Percentiles rank a stretch among this genome's conserved stretches.
These are phyloP conservation scores for Debaryomyces robertsiae DNA, from an alignment of 1,139 yeast genomes.

Conservation along the genomic window DNA sequence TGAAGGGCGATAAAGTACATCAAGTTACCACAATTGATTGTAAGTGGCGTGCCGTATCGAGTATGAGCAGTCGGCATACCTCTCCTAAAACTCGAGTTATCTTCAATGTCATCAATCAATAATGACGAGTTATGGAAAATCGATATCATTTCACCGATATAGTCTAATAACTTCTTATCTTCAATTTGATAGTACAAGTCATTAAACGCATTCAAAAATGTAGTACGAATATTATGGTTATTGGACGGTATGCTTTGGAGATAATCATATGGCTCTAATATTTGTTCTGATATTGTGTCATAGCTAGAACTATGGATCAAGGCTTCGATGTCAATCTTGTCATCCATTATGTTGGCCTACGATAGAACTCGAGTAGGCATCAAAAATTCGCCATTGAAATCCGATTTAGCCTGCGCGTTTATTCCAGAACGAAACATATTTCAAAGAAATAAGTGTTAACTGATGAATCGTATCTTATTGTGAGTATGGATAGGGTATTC, in stretches of 20 bases:
- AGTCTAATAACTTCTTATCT: slow-evolving; percentile 18
- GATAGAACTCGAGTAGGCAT: not conserved
- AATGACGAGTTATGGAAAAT: slow-evolving; percentile 35
- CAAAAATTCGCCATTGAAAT: slow-evolving; percentile 3
- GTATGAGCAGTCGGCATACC: slow-evolving; percentile 80
- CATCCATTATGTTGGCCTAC: slow-evolving; percentile 1
- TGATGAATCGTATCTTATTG: slow-evolving; percentile 1
- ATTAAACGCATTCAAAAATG: slow-evolving; percentile 36
- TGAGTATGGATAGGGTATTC: slow-evolving; percentile 18
- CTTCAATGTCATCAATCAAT: slow-evolving; percentile 84
- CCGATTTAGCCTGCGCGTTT: too few relatives aligned
- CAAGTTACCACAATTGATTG: slow-evolving; percentile 80
- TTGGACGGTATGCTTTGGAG: slow-evolving; percentile 35
- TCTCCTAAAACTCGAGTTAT: slow-evolving; percentile 65
- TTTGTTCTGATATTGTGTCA: slow-evolving; percentile 10
- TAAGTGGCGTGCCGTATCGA: slow-evolving; percentile 72
- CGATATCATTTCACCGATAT: slow-evolving; percentile 29
- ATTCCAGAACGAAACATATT: slow-evolving; percentile 9
- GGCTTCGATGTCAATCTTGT: not conserved
- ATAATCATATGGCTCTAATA: slow-evolving; percentile 33
- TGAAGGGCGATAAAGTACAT: slow-evolving; percentile 75
- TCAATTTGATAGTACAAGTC: slow-evolving; percentile 31
- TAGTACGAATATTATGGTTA: slow-evolving; percentile 32
- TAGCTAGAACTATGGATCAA: not conserved
- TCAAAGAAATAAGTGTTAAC: not conserved